Percentiles rank a stretch among this genome's conserved stretches.
These are phyloP conservation scores for Paramecium tetraurelia DNA, from an alignment of 73 alveolate genomes.

Conservation along the genomic window DNA sequence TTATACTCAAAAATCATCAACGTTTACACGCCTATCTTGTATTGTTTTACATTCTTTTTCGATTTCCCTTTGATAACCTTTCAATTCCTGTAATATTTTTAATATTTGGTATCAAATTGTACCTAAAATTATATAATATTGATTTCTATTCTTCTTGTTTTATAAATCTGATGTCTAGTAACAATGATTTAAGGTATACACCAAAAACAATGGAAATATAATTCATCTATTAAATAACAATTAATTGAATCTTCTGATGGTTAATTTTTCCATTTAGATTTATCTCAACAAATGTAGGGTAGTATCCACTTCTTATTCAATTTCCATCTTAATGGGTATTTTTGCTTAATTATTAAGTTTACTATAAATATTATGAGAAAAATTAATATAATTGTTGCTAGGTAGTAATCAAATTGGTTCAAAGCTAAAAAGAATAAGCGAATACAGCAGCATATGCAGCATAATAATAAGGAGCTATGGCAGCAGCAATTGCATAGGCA, in stretches of 20 bases:
- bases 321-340: background rate
- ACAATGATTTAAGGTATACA: background rate
- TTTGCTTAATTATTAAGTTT: no score
- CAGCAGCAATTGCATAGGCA: background rate
- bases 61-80: background rate
- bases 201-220: no score
- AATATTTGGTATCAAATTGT: background rate
- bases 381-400: background rate
- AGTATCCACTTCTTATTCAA: background rate
- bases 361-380: background rate
- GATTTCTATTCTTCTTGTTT: background rate
- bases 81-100: background rate
- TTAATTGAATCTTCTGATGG: no score
- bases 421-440: background rate
- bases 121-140: background rate
- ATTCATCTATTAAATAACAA: background rate
- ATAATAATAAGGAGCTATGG: background rate
- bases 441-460: slow-evolving; percentile 16
- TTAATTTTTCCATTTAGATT: no score
- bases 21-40: background rate
- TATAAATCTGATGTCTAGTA: background rate
- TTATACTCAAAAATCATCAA: background rate
- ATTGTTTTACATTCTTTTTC: background rate
- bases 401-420: background rate
- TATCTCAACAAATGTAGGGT: no score